Evolutionary conservation across 108 stramenopile genomes (phyloP).

Genomic region (Chaetoceros tenuissimus): DNA sequence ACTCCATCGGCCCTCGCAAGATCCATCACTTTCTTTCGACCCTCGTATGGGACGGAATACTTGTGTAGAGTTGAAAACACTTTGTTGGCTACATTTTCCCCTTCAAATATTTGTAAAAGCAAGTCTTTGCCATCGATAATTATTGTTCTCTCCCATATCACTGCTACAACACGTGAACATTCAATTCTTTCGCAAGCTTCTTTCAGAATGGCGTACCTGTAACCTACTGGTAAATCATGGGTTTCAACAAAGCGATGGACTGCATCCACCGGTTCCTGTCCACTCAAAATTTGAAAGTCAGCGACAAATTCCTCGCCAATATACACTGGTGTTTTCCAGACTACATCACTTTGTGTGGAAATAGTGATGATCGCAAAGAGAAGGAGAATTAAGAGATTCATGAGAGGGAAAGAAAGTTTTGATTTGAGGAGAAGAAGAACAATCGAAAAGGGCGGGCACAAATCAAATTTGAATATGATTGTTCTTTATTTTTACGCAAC

Average conservation of each 20-base stretch:
- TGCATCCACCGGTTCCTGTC: constrained; percentile 10
- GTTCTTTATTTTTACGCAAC: too few species aligned
- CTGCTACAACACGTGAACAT: constrained; percentile 6
- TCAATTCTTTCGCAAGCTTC: constrained; percentile 10
- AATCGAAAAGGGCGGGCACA: too few species aligned
- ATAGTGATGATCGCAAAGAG: too few species aligned
- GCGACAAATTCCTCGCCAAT: neutral
- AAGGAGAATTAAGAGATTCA: too few species aligned
- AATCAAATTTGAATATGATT: too few species aligned
- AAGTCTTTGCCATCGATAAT: constrained; percentile 16
- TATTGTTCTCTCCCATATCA: constrained; percentile 10
- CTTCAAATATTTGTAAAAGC: constrained; percentile 17
- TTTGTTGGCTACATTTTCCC: constrained; percentile 19
- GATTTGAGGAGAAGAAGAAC: too few species aligned
- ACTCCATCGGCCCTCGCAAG: constrained; percentile 11
- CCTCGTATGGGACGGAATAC: constrained; percentile 14
- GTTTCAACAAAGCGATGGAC: constrained; percentile 8
- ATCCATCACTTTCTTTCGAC: constrained; percentile 10
- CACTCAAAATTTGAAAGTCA: constrained; percentile 5
- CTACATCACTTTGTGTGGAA: neutral
- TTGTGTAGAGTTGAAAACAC: constrained; percentile 20
- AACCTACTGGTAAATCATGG: constrained; percentile 6
- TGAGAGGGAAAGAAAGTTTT: too few species aligned
- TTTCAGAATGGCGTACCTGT: constrained; percentile 2
- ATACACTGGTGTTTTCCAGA: neutral